phyloP scores from a whole-genome alignment of 2,329 filamentous ascomycete species.

The Rhynchosporium graminicola region DNA sequence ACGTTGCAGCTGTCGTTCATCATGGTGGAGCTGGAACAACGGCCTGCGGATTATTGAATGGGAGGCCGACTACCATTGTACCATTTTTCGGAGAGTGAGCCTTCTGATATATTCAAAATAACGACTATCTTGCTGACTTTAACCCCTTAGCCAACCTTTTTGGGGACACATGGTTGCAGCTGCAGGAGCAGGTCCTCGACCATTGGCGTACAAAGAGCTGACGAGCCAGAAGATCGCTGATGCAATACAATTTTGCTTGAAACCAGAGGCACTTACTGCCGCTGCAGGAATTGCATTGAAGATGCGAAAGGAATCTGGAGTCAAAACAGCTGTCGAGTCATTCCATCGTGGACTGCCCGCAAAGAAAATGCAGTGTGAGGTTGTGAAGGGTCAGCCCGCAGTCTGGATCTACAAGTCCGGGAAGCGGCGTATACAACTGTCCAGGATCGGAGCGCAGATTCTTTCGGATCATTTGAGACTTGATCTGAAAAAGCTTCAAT shows the following conservation, averaged over 20 bases:
- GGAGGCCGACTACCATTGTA: slow-evolving; percentile 43
- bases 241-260: slow-evolving; percentile 43
- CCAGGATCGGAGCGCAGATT: slow-evolving; percentile 54
- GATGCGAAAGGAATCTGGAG: slow-evolving; percentile 44
- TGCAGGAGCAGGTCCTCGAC: slow-evolving; percentile 46
- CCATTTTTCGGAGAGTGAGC: slow-evolving; percentile 46
- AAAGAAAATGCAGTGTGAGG: slow-evolving; percentile 42
- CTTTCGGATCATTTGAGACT: slow-evolving; percentile 54
- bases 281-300: slow-evolving; percentile 41
- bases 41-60: slow-evolving; percentile 42
- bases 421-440: slow-evolving; percentile 43
- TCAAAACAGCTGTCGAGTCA: slow-evolving; percentile 44
- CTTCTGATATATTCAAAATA: too few relatives aligned
- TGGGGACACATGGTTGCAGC: slow-evolving; percentile 47
- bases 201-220: slow-evolving; percentile 43
- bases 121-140: not conserved
- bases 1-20: slow-evolving; percentile 29
- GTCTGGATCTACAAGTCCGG: slow-evolving; percentile 48
- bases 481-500: slow-evolving; percentile 50
- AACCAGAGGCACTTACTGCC: slow-evolving; percentile 37
- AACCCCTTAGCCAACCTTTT: slow-evolving; percentile 43
- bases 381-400: slow-evolving; percentile 48
- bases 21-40: slow-evolving; percentile 31
- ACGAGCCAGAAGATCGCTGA: slow-evolving; percentile 42
- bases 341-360: slow-evolving; percentile 44